Base-by-base conservation (phyloP, 768 basidiomycete genomes). In the Lentinula sp. region DNA sequence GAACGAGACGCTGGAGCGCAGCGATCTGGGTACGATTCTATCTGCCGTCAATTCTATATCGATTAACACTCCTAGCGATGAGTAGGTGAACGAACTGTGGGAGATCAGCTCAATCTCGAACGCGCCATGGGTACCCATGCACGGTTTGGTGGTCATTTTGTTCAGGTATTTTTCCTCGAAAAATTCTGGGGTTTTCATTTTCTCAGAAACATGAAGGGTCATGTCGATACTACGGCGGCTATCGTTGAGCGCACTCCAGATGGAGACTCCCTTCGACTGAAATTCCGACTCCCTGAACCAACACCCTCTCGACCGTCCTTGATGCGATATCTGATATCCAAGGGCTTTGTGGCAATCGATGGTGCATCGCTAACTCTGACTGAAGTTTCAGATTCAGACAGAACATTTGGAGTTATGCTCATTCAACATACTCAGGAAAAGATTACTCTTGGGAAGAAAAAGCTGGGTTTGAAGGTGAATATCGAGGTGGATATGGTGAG, bases 121-220 rank as follows among this genome's bases (percentile, higher is more conserved):
- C 84, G 97, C 54, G 97, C 97, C 2, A 94, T 98, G 93, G 87
- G 85, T 21, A 87, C 89, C 4, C 91, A 95, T 75, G 86, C 84
- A 16, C 80, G 96, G 60, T 97, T 98, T 68, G 97, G 97, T 31
- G 97, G 97, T 10, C 97, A 99, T 71, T 95, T 95, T 70, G 97
- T 99, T 21, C 96, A 98, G 84, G 95, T 92, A 68, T 59, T 78
- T 40, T 32, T 40, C 37, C 9, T 1, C 40, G 7, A 15, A 16
- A 18, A n/a, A 11, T 43, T 50, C 18, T 57, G 32, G 35, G 37
- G 31, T 31, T 40, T 40, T 21, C 43, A 7, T 35, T 48, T 21
- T 37, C 62, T 40, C 3, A 23, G 13, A 40, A 18, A 5, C 9
- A 21, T 18, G 13, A 5, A 98, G 94, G 97, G 91, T 16, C 97